phyloP scores from a whole-genome alignment of 345 rosid genomes.

The Geranium brycei region DNA sequence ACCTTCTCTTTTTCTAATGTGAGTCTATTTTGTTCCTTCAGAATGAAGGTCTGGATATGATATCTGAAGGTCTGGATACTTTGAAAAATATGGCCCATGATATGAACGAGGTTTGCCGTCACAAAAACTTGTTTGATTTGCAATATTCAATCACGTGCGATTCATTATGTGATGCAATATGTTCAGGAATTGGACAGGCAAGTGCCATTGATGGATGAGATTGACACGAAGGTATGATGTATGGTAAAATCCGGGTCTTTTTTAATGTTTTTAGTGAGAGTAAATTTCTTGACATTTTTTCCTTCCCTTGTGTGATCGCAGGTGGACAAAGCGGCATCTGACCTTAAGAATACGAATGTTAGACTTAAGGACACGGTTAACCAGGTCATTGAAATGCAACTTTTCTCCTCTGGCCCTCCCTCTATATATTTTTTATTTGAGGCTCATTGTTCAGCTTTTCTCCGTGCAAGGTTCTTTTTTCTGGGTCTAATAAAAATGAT shows the following conservation, averaged over 20 bases:
- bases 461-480: slow-evolving; percentile 8
- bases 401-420: neutral
- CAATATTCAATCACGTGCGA: neutral
- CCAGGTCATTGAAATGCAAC: slow-evolving; percentile 41
- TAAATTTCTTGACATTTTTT: slow-evolving; percentile 4
- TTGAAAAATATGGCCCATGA: slow-evolving; percentile 93
- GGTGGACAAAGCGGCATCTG: slow-evolving; percentile 93
- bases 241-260: slow-evolving; percentile 2
- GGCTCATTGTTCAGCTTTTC: slow-evolving; percentile 5
- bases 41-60: slow-evolving; percentile 95
- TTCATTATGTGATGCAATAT: slow-evolving; percentile 11
- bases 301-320: slow-evolving; percentile 11
- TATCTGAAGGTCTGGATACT: slow-evolving; percentile 88
- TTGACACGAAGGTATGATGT: slow-evolving; percentile 65
- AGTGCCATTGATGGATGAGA: slow-evolving; percentile 98
- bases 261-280: slow-evolving; percentile 5
- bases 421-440: slow-evolving; percentile 4
- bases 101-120: slow-evolving; percentile 77
- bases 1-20: slow-evolving; percentile 5
- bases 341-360: slow-evolving; percentile 91
- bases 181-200: slow-evolving; percentile 89
- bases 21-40: slow-evolving; percentile 18
- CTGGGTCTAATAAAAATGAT: slow-evolving; percentile 15
- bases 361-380: slow-evolving; percentile 90
- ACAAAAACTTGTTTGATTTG: slow-evolving; percentile 2